Base-by-base conservation (phyloP, 345 rosid genomes). In the Microthlaspi erraticum region DNA sequence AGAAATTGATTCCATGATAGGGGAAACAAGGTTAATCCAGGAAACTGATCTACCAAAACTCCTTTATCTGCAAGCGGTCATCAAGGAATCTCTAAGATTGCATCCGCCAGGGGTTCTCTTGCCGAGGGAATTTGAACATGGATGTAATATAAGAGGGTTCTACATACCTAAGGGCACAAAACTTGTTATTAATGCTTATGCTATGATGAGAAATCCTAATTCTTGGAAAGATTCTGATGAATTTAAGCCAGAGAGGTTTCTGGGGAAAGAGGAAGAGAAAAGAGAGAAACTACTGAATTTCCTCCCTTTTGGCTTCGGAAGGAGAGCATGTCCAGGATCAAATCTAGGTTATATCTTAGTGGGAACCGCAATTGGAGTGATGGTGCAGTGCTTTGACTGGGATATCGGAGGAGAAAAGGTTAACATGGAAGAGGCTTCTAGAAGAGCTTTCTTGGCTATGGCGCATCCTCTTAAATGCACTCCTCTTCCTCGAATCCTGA, bases 381-480 rank as follows among this genome's bases (percentile, higher is more conserved):
- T 74, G 68, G 65, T 74, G 26, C 77, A 73, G 9, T 57, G 77
- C 5, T 66, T 73, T 55, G 63, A 73, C 52, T 73, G 60, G 67
- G 31, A 63, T 14, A 23, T 68, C 16, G 20, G 45, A 29, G 77
- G 39, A 17, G 75, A 60, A 6, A 49, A 64, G 1, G 49, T 65
- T 32, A 43, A 64, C 43, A 76, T 69, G 80, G 31, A 78, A 31
- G 70, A 64, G 2, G 76, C 66, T 42, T 9, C 39, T 45, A 59
- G 5, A 41, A 19, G 67, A 74, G 8, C 60, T 45, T 42, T 67
- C 13, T 2, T 75, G 39, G n/a, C 44, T 10, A 11, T 81, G 80
- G 78, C 76, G 44, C 53, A 61, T 16, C 66, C 66, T 1, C 14
- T 44, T 43, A 31, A 14, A 4, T 62, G 29, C 54, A 42, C 29